Conservation (phyloP, 495 filamentous ascomycete species). For the Penicillium lagena region DNA sequence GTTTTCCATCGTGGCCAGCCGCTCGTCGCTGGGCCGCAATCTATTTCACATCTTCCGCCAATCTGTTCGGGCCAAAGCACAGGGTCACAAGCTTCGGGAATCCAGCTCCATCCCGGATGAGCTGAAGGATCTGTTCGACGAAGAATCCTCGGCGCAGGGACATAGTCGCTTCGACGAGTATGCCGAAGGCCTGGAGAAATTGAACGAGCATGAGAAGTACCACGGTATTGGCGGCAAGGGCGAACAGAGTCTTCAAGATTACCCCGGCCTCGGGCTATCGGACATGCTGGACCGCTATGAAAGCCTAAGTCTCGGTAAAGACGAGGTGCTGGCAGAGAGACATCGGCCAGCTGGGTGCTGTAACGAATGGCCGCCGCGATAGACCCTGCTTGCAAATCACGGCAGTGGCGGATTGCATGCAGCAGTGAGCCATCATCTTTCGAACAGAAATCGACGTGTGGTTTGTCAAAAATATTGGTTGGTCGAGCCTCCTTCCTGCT, state of each 20-base stretch:
- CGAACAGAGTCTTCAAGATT: constrained; percentile 15
- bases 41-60: constrained; percentile 39
- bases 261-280: constrained; percentile 21
- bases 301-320: constrained; percentile 34
- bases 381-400: too few relatives aligned
- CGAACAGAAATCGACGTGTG: too few relatives aligned
- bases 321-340: constrained; percentile 23
- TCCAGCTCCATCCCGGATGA: constrained; percentile 21
- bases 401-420: too few relatives aligned
- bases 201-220: constrained; percentile 29
- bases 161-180: constrained; percentile 26
- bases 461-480: too few relatives aligned
- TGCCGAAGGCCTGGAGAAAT: constrained; percentile 31
- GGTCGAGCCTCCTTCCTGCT: too few relatives aligned
- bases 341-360: constrained; percentile 3
- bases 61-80: constrained; percentile 25
- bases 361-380: neutral
- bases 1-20: constrained; percentile 31
- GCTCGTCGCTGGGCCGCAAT: constrained; percentile 31
- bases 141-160: constrained; percentile 13
- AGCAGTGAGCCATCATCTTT: too few relatives aligned
- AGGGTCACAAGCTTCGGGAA: constrained; percentile 22
- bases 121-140: constrained; percentile 33
- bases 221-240: constrained; percentile 17
- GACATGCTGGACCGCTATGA: constrained; percentile 42